Percentiles rank a stretch among this genome's conserved stretches.
These are phyloP conservation scores for Colletotrichum aenigma DNA, from an alignment of 2,329 filamentous ascomycete genomes.

Conservation along the genomic window DNA sequence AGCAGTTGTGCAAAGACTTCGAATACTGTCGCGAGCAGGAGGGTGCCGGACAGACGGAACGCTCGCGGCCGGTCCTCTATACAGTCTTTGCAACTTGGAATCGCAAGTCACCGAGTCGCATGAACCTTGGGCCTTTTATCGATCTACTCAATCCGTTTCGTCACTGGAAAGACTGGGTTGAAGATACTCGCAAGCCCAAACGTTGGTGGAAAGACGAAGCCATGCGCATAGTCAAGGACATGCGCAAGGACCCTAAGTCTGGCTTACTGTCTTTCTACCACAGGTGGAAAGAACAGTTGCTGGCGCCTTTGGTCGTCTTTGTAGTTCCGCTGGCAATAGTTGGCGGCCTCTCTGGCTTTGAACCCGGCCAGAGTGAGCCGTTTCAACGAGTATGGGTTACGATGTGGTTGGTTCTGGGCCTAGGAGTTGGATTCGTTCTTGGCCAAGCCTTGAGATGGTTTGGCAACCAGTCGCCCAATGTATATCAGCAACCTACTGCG, in stretches of 20 bases:
- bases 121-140: background rate
- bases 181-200: background rate
- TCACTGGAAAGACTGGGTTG: background rate
- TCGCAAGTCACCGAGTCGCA: background rate
- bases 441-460: background rate
- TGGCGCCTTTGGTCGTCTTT: background rate
- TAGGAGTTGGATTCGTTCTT: background rate
- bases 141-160: background rate
- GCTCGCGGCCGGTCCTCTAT: background rate
- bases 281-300: background rate
- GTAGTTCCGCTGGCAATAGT: background rate
- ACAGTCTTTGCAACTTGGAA: background rate
- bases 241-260: background rate
- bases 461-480: background rate
- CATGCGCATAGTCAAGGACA: fast-evolving
- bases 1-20: background rate
- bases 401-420: background rate
- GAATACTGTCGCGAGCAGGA: background rate
- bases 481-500: background rate
- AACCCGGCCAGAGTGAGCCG: background rate
- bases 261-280: background rate
- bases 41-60: background rate
- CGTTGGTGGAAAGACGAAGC: background rate
- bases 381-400: background rate
- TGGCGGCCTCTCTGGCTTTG: background rate